These are phyloP conservation scores for Naganishia liquefaciens DNA, from an alignment of 1,284 basidiomycete genomes.

Conservation along the genomic window DNA sequence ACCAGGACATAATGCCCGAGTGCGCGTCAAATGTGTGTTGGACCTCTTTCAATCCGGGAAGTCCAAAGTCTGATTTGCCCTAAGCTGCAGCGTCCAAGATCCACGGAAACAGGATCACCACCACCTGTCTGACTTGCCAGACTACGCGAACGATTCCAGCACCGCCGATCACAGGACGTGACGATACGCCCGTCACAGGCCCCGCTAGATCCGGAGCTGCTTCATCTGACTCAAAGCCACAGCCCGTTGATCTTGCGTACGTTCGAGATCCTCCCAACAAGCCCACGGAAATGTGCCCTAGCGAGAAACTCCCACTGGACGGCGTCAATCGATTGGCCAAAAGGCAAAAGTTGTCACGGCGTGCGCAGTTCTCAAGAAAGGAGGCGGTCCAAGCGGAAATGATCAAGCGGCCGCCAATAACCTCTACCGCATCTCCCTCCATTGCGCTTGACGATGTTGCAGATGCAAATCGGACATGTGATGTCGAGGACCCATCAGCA, in stretches of 20 bases:
- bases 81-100: slow-evolving; percentile 19
- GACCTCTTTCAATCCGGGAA: background rate
- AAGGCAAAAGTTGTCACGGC: slow-evolving; percentile 1
- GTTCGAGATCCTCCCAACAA: no score
- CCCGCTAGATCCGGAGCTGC: background rate
- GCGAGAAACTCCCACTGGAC: background rate
- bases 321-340: slow-evolving; percentile 1
- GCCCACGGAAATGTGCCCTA: background rate
- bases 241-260: no score
- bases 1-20: slow-evolving; percentile 32
- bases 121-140: slow-evolving; percentile 19
- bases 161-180: slow-evolving; percentile 5
- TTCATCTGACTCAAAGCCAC: background rate
- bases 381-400: background rate
- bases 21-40: slow-evolving; percentile 32
- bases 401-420: background rate
- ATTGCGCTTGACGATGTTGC: background rate
- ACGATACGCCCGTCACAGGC: background rate
- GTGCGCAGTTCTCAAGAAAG: slow-evolving; percentile 10
- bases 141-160: slow-evolving; percentile 19
- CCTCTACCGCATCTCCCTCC: background rate
- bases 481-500: background rate
- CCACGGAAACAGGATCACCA: slow-evolving; percentile 28
- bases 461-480: background rate
- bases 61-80: background rate